A percentile compares a stretch with the other conserved stretches of the same genome.
Conservation (phyloP, 805 yeast genomes). For the Metschnikowia gelsemii region DNA sequence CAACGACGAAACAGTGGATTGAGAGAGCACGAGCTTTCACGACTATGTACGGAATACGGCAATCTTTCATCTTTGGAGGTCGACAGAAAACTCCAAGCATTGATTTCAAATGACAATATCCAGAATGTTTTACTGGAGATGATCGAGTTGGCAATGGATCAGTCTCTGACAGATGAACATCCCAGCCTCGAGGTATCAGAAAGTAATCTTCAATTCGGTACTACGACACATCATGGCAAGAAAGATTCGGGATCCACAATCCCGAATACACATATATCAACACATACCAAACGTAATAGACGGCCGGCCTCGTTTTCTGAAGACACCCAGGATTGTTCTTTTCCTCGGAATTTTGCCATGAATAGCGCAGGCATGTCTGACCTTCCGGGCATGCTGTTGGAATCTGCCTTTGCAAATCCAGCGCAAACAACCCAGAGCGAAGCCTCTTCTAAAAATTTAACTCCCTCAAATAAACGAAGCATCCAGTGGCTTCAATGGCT, state of each 20-base stretch:
- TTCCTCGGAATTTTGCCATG: too few relatives aligned
- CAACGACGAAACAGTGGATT: slow-evolving; percentile 32
- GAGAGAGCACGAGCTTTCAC: slow-evolving; percentile 34
- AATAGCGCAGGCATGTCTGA: too few relatives aligned
- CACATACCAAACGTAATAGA: too few relatives aligned
- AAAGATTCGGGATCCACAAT: too few relatives aligned
- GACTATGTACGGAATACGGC: slow-evolving; percentile 37
- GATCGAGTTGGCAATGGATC: slow-evolving; percentile 27
- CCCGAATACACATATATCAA: too few relatives aligned
- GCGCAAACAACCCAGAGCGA: background rate
- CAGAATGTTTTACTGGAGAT: slow-evolving; percentile 26
- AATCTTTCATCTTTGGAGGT: slow-evolving; percentile 36
- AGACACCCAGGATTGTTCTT: too few relatives aligned
- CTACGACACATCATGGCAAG: too few relatives aligned
- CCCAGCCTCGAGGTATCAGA: too few relatives aligned
- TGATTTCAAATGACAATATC: slow-evolving; percentile 4
- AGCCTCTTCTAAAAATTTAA: background rate
- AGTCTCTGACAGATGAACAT: background rate
- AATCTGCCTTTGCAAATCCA: too few relatives aligned
- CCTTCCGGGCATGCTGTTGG: too few relatives aligned
- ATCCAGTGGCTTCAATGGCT: slow-evolving; percentile 16
- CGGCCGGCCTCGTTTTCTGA: too few relatives aligned
- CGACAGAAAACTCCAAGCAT: slow-evolving; percentile 21
- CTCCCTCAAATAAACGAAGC: background rate
- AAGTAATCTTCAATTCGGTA: too few relatives aligned